Base-by-base conservation (phyloP, 2,329 filamentous ascomycete species). In the Elsinoe necatrix region DNA sequence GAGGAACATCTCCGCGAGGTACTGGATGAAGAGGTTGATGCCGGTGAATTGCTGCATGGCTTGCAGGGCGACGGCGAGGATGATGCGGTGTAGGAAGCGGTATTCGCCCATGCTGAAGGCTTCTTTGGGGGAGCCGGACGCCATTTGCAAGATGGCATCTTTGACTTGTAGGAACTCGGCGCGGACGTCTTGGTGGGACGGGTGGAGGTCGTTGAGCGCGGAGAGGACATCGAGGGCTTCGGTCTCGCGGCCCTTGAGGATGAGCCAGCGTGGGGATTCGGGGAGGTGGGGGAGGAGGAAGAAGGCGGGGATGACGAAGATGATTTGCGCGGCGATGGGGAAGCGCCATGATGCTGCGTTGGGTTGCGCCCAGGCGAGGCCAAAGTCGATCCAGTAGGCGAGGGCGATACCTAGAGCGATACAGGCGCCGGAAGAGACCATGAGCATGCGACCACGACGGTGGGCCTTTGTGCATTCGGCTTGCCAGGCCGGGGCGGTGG, bases 401-500 rank as follows among this genome's bases (percentile, higher is more conserved):
- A 75, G 61, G 61, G 72, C 70, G 31, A 75, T 66, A 37, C 74
- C 74, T 31, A 71, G 71, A 2, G 74, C 72, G 43, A 76, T 75
- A 25, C 73, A 68, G 1, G 73, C 72, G 7, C 74, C 73, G 41
- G 74, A 73, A 18, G 73, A 72, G 14, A 77, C 73, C 72, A 77
- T 75, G 54, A 77, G 70, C 62, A 76, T 67, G 29, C 73, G 73
- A 4, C 74, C 74, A 59, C 73, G 67, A 14, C 73, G 68, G 61
- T 76, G 73, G 0, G 71, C 70, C 61, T 75, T 75, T 11, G 71
- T 72, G 9, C 72, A 75, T 47, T 76, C 74, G 1, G 73, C 73
- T 59, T 75, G 73, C 72, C 72, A 76, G 12, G 71, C 74, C 3
- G 73, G 73, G 5, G 75, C 71, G 2, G 72, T 69, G 2, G 66